Conservation (phyloP, 1,139 yeast species). For the Chernovozyma aurita region DNA sequence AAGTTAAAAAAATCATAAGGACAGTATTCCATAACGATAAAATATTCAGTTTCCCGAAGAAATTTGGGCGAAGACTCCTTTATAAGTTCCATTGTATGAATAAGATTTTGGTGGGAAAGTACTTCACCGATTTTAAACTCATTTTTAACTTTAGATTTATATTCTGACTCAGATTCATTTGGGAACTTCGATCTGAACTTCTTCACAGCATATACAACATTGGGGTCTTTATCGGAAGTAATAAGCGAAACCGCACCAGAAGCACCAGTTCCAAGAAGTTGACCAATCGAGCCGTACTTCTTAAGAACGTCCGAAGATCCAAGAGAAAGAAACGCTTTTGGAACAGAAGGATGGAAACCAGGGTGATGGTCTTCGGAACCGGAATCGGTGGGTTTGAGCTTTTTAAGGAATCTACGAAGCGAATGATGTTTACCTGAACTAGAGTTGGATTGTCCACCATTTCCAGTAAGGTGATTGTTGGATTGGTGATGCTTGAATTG, state of each 20-base stretch:
- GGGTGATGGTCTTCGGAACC: slow-evolving; percentile 9
- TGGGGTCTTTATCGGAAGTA: slow-evolving; percentile 41
- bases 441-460: neutral
- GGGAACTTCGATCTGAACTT: slow-evolving; percentile 54
- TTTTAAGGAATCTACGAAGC: slow-evolving; percentile 35
- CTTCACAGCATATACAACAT: slow-evolving; percentile 60
- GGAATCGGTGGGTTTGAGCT: slow-evolving; percentile 18
- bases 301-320: slow-evolving; percentile 23
- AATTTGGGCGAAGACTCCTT: slow-evolving; percentile 34
- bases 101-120: slow-evolving; percentile 57
- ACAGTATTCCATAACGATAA: slow-evolving; percentile 72
- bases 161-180: slow-evolving; percentile 51
- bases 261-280: slow-evolving; percentile 68
- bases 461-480: neutral
- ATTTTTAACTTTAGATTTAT: slow-evolving; percentile 57
- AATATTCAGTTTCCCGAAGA: slow-evolving; percentile 37
- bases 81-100: slow-evolving; percentile 60
- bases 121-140: slow-evolving; percentile 65
- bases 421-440: slow-evolving; percentile 18
- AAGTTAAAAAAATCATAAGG: slow-evolving; percentile 72
- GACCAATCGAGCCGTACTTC: slow-evolving; percentile 58
- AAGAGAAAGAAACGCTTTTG: slow-evolving; percentile 1
- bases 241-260: slow-evolving; percentile 70
- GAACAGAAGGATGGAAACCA: slow-evolving; percentile 2
- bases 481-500: neutral